Conservation (phyloP, 1,284 basidiomycete species). For the Trichosporon inkin region DNA sequence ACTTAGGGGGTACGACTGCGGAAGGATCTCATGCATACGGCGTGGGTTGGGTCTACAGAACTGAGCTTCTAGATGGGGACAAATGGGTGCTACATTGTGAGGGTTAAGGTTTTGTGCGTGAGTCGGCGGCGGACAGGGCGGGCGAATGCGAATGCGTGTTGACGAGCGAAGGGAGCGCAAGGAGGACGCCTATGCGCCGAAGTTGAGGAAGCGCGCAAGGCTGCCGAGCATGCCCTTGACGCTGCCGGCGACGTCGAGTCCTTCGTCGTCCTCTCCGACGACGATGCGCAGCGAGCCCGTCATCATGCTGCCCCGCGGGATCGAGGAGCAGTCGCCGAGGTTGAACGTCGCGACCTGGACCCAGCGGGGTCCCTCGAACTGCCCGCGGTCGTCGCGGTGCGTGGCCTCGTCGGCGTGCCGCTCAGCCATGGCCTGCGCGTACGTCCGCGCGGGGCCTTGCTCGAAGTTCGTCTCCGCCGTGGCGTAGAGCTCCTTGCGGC, state of each 20-base stretch:
- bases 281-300: not conserved
- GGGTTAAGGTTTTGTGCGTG: no score
- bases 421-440: not conserved
- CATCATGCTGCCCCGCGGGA: constrained; percentile 1
- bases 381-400: not conserved
- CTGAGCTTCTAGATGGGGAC: no score
- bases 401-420: not conserved
- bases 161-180: no score
- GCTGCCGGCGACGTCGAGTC: not conserved
- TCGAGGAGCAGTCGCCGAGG: constrained; percentile 1
- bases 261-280: not conserved
- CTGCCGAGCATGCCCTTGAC: no score
- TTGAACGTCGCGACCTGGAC: constrained; percentile 3
- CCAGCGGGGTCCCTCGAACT: not conserved
- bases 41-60: no score
- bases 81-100: no score
- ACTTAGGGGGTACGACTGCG: not conserved
- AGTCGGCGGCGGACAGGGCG: no score
- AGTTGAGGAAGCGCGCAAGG: no score
- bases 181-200: no score
- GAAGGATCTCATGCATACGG: not conserved
- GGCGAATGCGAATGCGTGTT: no score
- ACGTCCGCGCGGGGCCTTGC: not conserved
- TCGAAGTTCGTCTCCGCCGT: constrained; percentile 1
- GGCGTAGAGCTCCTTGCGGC: not conserved